Evolutionary conservation across 345 rosid species (phyloP), one percentile per base, ranked within the genome.

Genomic region (Draba incana): DNA sequence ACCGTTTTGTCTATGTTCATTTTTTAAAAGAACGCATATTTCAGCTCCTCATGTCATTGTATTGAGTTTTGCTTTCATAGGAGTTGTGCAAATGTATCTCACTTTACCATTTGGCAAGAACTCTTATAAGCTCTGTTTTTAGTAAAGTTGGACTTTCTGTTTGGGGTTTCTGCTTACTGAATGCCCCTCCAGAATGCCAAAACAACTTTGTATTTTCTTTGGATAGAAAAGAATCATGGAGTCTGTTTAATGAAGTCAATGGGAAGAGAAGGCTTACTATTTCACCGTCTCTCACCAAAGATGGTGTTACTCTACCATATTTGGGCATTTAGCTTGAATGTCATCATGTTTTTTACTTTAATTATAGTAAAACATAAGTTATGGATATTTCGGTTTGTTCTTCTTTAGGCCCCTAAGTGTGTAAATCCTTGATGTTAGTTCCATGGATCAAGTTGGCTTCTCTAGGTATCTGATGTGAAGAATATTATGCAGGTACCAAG

Each of bases 401-500:
- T 41, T 47, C 55, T 57, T 58, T 51, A 33, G 72, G 28, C 13
- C 10, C n/a, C 15, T 43, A 43, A 5, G 38, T 59, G 23, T 52
- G 28, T 39, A 35, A 44, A 53, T 35, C 57, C 20, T 46, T 8
- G 15, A 57, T 66, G 57, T 37, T 45, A 33, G 44, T 52, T 47
- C 30, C 53, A 4, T 39, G 47, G 31, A 57, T 35, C 14, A 62
- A 46, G 10, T 55, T 47, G 37, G 51, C 46, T 48, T 30, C 33
- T 51, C 44, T 57, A 55, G 39, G 59, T 59, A 70, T 82, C 85
- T 89, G 69, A 89, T 80, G 27, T 70, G 69, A 65, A 73, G 51
- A 80, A 53, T 77, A 63, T 71, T 62, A 78, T 84, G 90, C 99
- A 94, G 99, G 97, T 91, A 72, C 97, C 99, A 53, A 89, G 89